Conservation (phyloP, 2,329 filamentous ascomycete genomes). For the Parasarocladium wereldwijsianum region DNA sequence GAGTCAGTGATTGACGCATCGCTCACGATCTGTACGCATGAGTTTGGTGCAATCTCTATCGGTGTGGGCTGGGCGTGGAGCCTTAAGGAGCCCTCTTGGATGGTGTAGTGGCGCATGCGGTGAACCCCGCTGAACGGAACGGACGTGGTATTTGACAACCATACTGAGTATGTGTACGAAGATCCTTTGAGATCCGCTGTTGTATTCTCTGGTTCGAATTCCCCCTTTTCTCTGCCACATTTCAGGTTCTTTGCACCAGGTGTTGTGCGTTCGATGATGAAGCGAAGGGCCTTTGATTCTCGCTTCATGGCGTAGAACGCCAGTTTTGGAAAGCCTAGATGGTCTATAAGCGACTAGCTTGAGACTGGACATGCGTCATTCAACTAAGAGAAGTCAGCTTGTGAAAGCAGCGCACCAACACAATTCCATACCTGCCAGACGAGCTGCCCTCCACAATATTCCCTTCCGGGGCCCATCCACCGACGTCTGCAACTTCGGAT, state of each 20-base stretch:
- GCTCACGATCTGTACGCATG: too few relatives aligned
- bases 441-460: constrained; percentile 43
- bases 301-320: constrained; percentile 8
- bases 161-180: constrained; percentile 1
- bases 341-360: constrained; percentile 5
- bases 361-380: constrained; percentile 47
- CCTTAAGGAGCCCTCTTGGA: neutral
- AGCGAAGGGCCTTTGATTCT: neutral
- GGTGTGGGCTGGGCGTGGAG: neutral
- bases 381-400: constrained; percentile 15
- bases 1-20: constrained; percentile 2
- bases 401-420: too few relatives aligned
- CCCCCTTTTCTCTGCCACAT: too few relatives aligned
- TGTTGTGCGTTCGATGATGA: constrained; percentile 1
- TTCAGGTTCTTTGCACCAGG: neutral
- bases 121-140: neutral
- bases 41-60: neutral
- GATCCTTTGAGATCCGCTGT: neutral
- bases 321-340: constrained; percentile 8
- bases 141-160: constrained; percentile 1
- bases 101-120: constrained; percentile 1
- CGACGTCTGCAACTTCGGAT: constrained; percentile 40
- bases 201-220: too few relatives aligned
- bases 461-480: constrained; percentile 41
- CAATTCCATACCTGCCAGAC: constrained; percentile 41